Evolutionary conservation across 352 stramenopile species (phyloP).

Genomic region (Phytophthora palmivora): DNA sequence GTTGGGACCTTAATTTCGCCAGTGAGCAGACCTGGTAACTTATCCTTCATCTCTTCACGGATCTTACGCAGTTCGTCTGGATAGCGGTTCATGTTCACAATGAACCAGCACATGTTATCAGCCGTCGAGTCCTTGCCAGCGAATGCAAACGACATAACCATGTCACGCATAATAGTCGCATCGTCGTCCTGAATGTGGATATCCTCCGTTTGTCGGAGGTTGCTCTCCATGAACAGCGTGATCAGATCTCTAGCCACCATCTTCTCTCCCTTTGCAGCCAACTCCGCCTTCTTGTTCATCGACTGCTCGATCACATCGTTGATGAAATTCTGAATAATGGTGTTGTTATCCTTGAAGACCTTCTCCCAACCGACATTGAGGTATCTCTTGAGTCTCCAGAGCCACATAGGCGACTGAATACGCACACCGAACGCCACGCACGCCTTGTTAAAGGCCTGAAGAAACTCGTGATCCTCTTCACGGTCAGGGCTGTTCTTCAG

Average conservation of each 20-base stretch:
- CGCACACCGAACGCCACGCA: slow-evolving; percentile 1
- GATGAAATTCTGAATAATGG: background rate
- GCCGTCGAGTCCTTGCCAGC: background rate
- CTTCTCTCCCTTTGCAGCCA: background rate
- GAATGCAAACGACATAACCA: slow-evolving; percentile 1
- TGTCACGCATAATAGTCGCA: slow-evolving; percentile 7
- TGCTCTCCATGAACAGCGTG: slow-evolving; percentile 5
- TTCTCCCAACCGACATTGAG: slow-evolving; percentile 4
- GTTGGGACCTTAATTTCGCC: background rate
- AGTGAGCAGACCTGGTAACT: background rate
- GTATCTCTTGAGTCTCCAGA: slow-evolving; percentile 5
- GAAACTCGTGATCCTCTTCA: background rate
- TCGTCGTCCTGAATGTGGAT: slow-evolving; percentile 2
- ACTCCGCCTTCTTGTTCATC: slow-evolving; percentile 1
- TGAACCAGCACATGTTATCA: background rate
- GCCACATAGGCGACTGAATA: slow-evolving; percentile 1
- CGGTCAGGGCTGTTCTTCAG: slow-evolving; percentile 4
- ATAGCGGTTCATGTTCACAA: slow-evolving; percentile 2
- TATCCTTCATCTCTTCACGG: background rate
- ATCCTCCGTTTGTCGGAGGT: background rate
- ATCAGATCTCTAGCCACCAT: background rate
- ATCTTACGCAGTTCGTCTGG: background rate
- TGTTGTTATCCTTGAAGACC: background rate
- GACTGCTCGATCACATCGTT: slow-evolving; percentile 2
- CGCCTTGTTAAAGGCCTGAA: background rate